Evolutionary conservation across 1,284 basidiomycete species (phyloP).

Genomic region (Anthracocystis panici-leucophaei): DNA sequence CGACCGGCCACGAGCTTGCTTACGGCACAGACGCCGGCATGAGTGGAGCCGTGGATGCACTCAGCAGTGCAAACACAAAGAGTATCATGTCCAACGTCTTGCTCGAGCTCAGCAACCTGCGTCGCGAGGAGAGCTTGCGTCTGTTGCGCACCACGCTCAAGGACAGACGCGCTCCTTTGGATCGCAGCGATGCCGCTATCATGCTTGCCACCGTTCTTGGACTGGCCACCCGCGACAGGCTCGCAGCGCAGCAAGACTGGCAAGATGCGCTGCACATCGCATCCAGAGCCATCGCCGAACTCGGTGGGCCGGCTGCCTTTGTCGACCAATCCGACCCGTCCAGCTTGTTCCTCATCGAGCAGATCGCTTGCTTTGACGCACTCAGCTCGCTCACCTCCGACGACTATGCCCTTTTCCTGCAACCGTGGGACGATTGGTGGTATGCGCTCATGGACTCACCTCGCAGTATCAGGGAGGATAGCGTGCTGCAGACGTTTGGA

Average conservation of each 20-base stretch:
- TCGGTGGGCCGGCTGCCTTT: slow-evolving; percentile 43
- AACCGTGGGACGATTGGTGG: slow-evolving; percentile 54
- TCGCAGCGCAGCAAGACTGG: slow-evolving; percentile 49
- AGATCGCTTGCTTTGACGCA: slow-evolving; percentile 47
- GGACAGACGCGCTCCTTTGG: slow-evolving; percentile 32
- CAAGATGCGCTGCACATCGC: slow-evolving; percentile 43
- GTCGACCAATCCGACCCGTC: slow-evolving; percentile 39
- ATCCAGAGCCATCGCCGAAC: slow-evolving; percentile 42
- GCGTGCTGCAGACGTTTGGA: slow-evolving; percentile 45
- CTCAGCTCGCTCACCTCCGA: slow-evolving; percentile 49
- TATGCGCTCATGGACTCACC: slow-evolving; percentile 46
- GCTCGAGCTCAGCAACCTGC: slow-evolving; percentile 43
- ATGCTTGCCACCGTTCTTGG: slow-evolving; percentile 50
- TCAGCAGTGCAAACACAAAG: slow-evolving; percentile 7
- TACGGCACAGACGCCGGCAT: neutral
- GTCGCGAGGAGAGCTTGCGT: slow-evolving; percentile 36
- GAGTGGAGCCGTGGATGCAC: slow-evolving; percentile 9
- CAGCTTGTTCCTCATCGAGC: slow-evolving; percentile 49
- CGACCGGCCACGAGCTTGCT: neutral
- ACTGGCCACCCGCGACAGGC: slow-evolving; percentile 37
- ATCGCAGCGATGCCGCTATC: slow-evolving; percentile 37
- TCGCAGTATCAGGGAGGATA: slow-evolving; percentile 44
- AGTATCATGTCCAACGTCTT: slow-evolving; percentile 42
- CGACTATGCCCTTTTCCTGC: slow-evolving; percentile 44
- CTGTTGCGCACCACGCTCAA: slow-evolving; percentile 38